A percentile compares a stretch with the other conserved stretches of the same genome.
Evolutionary conservation across 139 green algal genomes (phyloP).

Genomic region (Trebouxia sp.): DNA sequence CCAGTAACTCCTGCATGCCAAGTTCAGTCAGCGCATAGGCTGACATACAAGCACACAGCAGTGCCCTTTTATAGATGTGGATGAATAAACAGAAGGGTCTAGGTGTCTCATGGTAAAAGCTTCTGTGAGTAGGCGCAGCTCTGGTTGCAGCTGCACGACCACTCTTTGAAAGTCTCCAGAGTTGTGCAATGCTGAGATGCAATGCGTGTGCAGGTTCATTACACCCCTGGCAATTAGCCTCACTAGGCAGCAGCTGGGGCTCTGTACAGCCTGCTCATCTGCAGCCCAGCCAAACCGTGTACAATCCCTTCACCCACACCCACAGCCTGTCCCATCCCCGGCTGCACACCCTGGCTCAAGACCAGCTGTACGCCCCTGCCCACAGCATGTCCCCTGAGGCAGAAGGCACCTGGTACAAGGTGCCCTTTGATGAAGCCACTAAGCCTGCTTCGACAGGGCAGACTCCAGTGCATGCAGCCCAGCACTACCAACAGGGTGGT

Average conservation of each 20-base stretch:
- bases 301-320: conserved; percentile 6
- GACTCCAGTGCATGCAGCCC: neutral
- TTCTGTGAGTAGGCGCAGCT: too few relatives aligned
- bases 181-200: neutral
- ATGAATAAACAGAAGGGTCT: too few relatives aligned
- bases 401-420: neutral
- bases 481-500: neutral
- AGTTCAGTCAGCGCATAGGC: too few relatives aligned
- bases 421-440: neutral
- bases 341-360: neutral
- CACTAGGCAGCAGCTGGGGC: neutral
- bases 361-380: neutral
- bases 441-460: neutral
- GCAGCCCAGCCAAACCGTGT: neutral
- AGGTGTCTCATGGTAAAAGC: too few relatives aligned
- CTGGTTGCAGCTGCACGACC: too few relatives aligned
- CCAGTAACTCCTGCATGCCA: too few relatives aligned
- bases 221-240: neutral
- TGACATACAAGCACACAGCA: too few relatives aligned
- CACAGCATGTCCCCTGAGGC: neutral
- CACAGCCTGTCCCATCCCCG: neutral
- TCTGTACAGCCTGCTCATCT: neutral
- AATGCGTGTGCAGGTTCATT: neutral
- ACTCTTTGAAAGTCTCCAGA: too few relatives aligned
- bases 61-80: too few relatives aligned